Evolutionary conservation across 2,329 filamentous ascomycete species (phyloP).

Genomic region (Dactylellina sp.): DNA sequence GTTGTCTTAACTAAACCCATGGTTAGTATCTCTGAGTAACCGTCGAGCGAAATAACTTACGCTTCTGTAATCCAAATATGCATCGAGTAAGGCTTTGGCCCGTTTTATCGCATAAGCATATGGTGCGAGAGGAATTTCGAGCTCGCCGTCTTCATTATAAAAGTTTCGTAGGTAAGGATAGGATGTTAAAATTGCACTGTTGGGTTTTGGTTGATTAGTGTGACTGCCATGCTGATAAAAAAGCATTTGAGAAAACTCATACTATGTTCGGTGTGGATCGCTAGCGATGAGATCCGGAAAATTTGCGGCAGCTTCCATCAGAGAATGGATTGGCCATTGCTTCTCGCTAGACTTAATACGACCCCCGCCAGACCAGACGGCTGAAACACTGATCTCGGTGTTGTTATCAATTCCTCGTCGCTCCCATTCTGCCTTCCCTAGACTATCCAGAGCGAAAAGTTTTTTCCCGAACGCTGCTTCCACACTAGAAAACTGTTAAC

Average conservation of each 20-base stretch:
- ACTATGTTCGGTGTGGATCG: slow-evolving; percentile 60
- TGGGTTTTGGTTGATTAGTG: neutral
- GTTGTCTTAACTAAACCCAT: slow-evolving; percentile 28
- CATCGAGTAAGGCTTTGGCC: slow-evolving; percentile 58
- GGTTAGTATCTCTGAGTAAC: no score
- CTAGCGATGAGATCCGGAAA: slow-evolving; percentile 60
- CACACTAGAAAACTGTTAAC: slow-evolving; percentile 12
- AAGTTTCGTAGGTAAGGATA: slow-evolving; percentile 60
- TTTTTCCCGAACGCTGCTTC: slow-evolving; percentile 58
- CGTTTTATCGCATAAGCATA: slow-evolving; percentile 60
- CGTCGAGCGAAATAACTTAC: no score
- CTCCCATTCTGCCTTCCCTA: slow-evolving; percentile 51
- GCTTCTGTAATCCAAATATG: slow-evolving; percentile 60
- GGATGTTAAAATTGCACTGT: slow-evolving; percentile 60
- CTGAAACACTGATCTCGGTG: slow-evolving; percentile 59
- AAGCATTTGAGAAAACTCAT: neutral
- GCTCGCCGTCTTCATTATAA: slow-evolving; percentile 41
- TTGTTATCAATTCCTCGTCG: slow-evolving; percentile 57
- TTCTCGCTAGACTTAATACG: slow-evolving; percentile 59
- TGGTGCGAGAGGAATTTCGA: slow-evolving; percentile 45
- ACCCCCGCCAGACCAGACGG: slow-evolving; percentile 61
- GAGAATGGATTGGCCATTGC: slow-evolving; percentile 60
- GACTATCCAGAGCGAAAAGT: slow-evolving; percentile 42
- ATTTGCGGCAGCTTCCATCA: slow-evolving; percentile 58
- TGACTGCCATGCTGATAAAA: neutral